Conservation (phyloP, 2,329 filamentous ascomycete genomes). For the Thelonectria olida region DNA sequence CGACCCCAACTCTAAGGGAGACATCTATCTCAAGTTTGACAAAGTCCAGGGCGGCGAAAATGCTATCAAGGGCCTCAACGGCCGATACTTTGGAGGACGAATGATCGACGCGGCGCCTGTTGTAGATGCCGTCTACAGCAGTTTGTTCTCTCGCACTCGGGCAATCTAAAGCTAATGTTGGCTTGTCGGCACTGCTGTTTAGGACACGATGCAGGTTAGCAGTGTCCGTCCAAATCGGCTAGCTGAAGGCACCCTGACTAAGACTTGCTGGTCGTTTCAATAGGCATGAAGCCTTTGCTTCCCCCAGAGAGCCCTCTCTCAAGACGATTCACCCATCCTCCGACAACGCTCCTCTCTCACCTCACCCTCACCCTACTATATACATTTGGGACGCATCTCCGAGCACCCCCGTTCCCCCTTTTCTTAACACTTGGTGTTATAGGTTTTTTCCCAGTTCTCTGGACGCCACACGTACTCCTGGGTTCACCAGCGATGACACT, state of each 20-base stretch:
- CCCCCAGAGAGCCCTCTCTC: slow-evolving; percentile 27
- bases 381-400: slow-evolving; percentile 1
- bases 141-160: slow-evolving; percentile 88
- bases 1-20: slow-evolving; percentile 92
- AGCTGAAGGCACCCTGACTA: slow-evolving; percentile 33
- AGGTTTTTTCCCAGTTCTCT: slow-evolving; percentile 33
- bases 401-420: not conserved
- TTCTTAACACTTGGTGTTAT: slow-evolving; percentile 41
- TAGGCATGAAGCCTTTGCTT: slow-evolving; percentile 41
- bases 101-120: slow-evolving; percentile 95
- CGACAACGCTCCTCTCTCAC: slow-evolving; percentile 11
- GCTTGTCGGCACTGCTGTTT: slow-evolving; percentile 55
- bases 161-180: slow-evolving; percentile 76
- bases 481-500: slow-evolving; percentile 29
- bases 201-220: slow-evolving; percentile 56
- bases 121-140: slow-evolving; percentile 98
- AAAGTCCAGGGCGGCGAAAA: slow-evolving; percentile 95
- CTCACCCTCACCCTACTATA: not conserved
- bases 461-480: slow-evolving; percentile 25
- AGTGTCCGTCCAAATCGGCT: slow-evolving; percentile 38
- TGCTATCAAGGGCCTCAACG: slow-evolving; percentile 96
- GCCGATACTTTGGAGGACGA: slow-evolving; percentile 91
- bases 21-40: slow-evolving; percentile 99
- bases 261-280: slow-evolving; percentile 38
- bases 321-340: slow-evolving; percentile 13